phyloP scores from a whole-genome alignment of 2,329 filamentous ascomycete genomes.

The Incumbomyces delicatus region DNA sequence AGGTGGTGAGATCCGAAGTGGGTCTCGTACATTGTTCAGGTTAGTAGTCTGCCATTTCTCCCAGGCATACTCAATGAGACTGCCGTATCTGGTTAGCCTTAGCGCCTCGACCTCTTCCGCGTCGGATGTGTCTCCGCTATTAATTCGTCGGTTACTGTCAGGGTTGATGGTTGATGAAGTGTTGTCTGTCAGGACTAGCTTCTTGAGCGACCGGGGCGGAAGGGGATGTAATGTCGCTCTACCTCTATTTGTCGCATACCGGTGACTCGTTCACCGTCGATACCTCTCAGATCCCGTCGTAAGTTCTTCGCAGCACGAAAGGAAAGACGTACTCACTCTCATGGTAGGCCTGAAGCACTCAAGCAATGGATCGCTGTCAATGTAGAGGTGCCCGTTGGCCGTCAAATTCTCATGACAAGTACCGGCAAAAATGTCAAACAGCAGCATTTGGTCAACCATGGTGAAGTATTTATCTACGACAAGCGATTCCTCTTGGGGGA shows the following conservation, averaged over 20 bases:
- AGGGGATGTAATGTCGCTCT: slow-evolving; percentile 62
- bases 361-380: slow-evolving; percentile 69
- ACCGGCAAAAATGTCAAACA: slow-evolving; percentile 76
- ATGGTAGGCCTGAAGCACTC: slow-evolving; percentile 65
- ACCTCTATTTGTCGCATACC: slow-evolving; percentile 85
- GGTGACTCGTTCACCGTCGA: slow-evolving; percentile 77
- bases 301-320: slow-evolving; percentile 29
- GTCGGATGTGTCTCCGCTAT: too few relatives aligned
- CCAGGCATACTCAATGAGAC: too few relatives aligned
- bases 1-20: too few relatives aligned
- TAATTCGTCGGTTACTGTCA: too few relatives aligned
- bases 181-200: too few relatives aligned
- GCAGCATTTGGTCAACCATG: slow-evolving; percentile 56
- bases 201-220: not conserved
- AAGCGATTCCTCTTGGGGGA: slow-evolving; percentile 54
- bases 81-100: too few relatives aligned
- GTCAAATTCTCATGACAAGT: slow-evolving; percentile 78
- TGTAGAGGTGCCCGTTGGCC: slow-evolving; percentile 61
- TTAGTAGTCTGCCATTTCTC: too few relatives aligned
- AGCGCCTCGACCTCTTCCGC: too few relatives aligned
- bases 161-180: too few relatives aligned
- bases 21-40: too few relatives aligned
- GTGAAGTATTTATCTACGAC: slow-evolving; percentile 80
- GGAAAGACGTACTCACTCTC: slow-evolving; percentile 11
- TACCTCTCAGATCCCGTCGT: slow-evolving; percentile 65